A percentile compares a stretch with the other conserved stretches of the same genome.
Conservation (phyloP, 371 early-diverging fungal genomes). For the Blastocladiella emersonii region DNA sequence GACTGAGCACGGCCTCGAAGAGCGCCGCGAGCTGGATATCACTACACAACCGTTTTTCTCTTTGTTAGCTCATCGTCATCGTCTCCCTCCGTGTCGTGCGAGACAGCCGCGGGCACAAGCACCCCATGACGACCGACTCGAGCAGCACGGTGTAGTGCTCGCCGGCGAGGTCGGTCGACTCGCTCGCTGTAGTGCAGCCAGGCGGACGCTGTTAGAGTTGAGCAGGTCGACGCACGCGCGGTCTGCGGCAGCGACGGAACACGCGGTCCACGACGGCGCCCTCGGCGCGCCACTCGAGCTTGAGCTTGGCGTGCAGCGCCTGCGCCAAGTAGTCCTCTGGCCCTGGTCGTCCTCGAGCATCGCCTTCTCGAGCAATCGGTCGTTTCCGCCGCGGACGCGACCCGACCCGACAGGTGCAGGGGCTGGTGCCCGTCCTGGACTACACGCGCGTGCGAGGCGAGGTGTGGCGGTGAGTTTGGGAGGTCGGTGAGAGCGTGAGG, state of each 20-base stretch:
- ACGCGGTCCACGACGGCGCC: too few relatives aligned
- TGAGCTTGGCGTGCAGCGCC: background rate
- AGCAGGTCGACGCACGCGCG: conserved; percentile 6
- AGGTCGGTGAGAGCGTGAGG: too few relatives aligned
- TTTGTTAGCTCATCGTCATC: too few relatives aligned
- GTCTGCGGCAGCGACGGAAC: too few relatives aligned
- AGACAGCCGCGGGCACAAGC: too few relatives aligned
- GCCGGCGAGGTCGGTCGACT: conserved; percentile 7
- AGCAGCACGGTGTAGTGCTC: conserved; percentile 12
- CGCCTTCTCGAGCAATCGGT: background rate
- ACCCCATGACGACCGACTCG: conserved; percentile 7
- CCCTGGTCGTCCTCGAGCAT: background rate
- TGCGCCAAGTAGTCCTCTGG: background rate
- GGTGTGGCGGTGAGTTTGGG: conserved; percentile 5
- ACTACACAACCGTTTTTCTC: too few relatives aligned
- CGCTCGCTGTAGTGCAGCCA: conserved; percentile 10
- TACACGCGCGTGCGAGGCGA: background rate
- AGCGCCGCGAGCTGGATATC: background rate
- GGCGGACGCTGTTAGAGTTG: conserved; percentile 13
- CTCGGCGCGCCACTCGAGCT: background rate
- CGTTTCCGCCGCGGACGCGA: conserved; percentile 14
- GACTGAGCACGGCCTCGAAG: background rate
- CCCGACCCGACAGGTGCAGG: conserved; percentile 19
- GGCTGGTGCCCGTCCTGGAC: conserved; percentile 22
- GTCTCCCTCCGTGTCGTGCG: too few relatives aligned